A percentile compares a stretch with the other conserved stretches of the same genome.
These are phyloP conservation scores for Backusella mclennaniae DNA, from an alignment of 192 early-diverging fungal genomes.

Conservation along the genomic window DNA sequence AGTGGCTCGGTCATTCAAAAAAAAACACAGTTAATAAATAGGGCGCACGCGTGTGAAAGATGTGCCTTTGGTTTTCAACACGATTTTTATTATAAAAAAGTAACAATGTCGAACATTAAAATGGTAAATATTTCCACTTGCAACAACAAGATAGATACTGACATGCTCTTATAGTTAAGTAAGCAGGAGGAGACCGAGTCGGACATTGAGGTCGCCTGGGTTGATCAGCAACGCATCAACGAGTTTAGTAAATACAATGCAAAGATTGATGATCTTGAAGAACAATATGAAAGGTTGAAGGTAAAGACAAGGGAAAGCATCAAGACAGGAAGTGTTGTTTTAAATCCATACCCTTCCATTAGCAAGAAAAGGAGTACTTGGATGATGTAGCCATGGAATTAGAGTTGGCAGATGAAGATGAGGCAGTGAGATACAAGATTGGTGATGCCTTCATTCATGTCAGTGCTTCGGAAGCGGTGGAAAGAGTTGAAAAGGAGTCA, in stretches of 20 bases:
- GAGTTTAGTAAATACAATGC: constrained; percentile 85
- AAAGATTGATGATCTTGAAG: constrained; percentile 74
- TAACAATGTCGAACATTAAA: constrained; percentile 28
- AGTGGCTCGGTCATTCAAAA: background rate
- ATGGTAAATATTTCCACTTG: constrained; percentile 6
- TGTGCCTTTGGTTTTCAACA: background rate
- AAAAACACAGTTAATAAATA: background rate
- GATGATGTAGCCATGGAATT: constrained; percentile 92
- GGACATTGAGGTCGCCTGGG: constrained; percentile 93
- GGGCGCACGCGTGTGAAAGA: background rate
- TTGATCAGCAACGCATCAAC: constrained; percentile 97
- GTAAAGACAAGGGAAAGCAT: constrained; percentile 31
- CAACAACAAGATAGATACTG: background rate
- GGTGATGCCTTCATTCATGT: constrained; percentile 88
- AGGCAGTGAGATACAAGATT: constrained; percentile 79
- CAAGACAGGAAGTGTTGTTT: background rate
- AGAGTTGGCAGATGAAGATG: constrained; percentile 91
- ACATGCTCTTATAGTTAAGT: constrained; percentile 17
- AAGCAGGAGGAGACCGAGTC: constrained; percentile 77
- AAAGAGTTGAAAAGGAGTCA: constrained; percentile 67
- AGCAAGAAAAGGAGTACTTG: constrained; percentile 85
- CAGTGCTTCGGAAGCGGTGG: constrained; percentile 68
- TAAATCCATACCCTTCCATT: background rate
- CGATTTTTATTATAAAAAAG: constrained; percentile 1
- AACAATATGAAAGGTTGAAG: constrained; percentile 78